These are phyloP conservation scores for Ramaria sp. DNA, from an alignment of 768 basidiomycete genomes.

Conservation along the genomic window DNA sequence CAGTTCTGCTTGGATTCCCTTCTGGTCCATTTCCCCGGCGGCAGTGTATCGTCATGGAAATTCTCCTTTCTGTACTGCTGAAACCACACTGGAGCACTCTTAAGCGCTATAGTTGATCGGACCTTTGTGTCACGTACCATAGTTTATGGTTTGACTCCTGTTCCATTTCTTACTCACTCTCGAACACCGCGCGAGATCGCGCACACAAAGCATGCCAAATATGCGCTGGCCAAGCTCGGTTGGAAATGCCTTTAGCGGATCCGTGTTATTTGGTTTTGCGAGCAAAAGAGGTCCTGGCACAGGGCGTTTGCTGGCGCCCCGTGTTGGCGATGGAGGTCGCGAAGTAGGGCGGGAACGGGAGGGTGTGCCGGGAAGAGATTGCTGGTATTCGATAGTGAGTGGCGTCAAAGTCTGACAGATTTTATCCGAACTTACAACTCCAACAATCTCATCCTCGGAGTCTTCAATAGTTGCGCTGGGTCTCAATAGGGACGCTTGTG, in stretches of 20 bases:
- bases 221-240: constrained; percentile 76
- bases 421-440: constrained; percentile 12
- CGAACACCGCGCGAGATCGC: constrained; percentile 67
- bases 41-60: constrained; percentile 70
- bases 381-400: constrained; percentile 1
- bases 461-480: constrained; percentile 7
- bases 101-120: background rate
- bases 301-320: constrained; percentile 35
- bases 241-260: constrained; percentile 63
- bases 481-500: constrained; percentile 6
- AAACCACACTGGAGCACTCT: constrained; percentile 69
- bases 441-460: constrained; percentile 17
- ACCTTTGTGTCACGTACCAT: constrained; percentile 39
- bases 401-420: background rate
- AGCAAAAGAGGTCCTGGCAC: constrained; percentile 38
- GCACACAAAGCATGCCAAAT: constrained; percentile 50
- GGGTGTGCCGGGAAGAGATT: constrained; percentile 10
- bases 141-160: constrained; percentile 84
- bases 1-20: constrained; percentile 91
- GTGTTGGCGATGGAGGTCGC: constrained; percentile 27
- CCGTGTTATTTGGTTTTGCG: constrained; percentile 22
- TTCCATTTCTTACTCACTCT: constrained; percentile 81
- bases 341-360: constrained; percentile 20
- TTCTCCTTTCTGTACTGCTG: constrained; percentile 81
- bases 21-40: constrained; percentile 84